phyloP scores from a whole-genome alignment of 768 basidiomycete genomes.

The Pholiota conissans region DNA sequence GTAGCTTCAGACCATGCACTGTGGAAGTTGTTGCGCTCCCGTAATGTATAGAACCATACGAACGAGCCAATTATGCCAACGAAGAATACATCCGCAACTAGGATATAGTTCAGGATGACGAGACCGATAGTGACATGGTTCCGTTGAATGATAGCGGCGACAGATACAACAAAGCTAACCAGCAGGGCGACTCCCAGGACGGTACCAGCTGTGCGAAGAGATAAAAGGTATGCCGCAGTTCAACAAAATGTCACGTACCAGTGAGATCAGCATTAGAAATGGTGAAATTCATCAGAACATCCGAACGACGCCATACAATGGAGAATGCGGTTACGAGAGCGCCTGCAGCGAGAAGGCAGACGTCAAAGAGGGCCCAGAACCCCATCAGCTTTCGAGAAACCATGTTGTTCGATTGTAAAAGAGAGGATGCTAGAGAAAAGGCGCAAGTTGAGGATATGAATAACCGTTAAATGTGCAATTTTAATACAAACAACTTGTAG shows the following conservation, averaged over 20 bases:
- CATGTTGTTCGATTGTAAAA: constrained; percentile 44
- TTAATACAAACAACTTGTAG: constrained; percentile 11
- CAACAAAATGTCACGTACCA: constrained; percentile 41
- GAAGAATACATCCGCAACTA: constrained; percentile 62
- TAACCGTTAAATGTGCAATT: too few relatives aligned
- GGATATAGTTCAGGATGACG: constrained; percentile 73
- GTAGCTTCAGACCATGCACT: constrained; percentile 50
- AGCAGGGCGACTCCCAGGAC: constrained; percentile 67
- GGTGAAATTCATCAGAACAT: constrained; percentile 75
- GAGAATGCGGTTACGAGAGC: constrained; percentile 64
- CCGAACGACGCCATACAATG: constrained; percentile 65
- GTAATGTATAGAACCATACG: constrained; percentile 82
- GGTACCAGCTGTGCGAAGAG: constrained; percentile 56
- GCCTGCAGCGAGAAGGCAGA: constrained; percentile 71
- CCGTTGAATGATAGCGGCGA: constrained; percentile 69
- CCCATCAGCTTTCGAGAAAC: constrained; percentile 69
- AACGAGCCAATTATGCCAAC: constrained; percentile 67
- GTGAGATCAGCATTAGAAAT: constrained; percentile 57
- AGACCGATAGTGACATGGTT: constrained; percentile 71
- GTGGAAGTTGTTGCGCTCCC: constrained; percentile 69
- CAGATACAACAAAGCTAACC: constrained; percentile 67
- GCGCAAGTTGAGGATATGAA: too few relatives aligned
- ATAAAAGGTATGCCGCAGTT: neutral
- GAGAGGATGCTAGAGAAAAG: constrained; percentile 8
- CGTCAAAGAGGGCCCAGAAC: constrained; percentile 72